These are phyloP conservation scores for Aspergillus melleus DNA, from an alignment of 2,329 filamentous ascomycete species.

Conservation along the genomic window DNA sequence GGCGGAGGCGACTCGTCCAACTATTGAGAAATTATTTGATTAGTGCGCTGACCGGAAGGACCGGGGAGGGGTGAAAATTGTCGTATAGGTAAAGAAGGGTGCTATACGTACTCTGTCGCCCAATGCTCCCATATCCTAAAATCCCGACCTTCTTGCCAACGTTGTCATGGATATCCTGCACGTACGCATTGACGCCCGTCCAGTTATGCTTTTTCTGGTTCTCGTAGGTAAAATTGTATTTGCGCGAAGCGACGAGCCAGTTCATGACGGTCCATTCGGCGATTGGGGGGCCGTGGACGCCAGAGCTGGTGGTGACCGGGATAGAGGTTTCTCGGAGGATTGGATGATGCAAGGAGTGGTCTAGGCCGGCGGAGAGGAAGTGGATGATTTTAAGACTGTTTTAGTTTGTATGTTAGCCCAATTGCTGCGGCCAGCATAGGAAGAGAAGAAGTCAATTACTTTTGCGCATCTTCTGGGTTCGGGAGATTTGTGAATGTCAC, in stretches of 20 bases:
- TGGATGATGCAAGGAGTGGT: constrained; percentile 54
- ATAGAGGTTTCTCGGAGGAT: constrained; percentile 55
- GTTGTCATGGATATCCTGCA: constrained; percentile 47
- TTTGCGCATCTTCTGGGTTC: constrained; percentile 26
- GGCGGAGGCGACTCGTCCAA: constrained; percentile 59
- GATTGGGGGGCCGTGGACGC: constrained; percentile 65
- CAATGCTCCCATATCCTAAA: constrained; percentile 63
- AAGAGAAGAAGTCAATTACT: constrained; percentile 17
- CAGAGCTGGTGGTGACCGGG: constrained; percentile 54
- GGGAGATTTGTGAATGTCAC: constrained; percentile 29
- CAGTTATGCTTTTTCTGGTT: constrained; percentile 59
- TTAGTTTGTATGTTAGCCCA: constrained; percentile 6
- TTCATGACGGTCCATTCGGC: constrained; percentile 68
- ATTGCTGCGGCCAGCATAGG: background rate
- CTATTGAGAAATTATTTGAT: constrained; percentile 29
- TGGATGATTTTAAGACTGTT: constrained; percentile 53
- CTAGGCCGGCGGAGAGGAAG: constrained; percentile 58
- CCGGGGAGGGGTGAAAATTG: no score
- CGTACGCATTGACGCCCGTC: constrained; percentile 30
- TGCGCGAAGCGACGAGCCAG: constrained; percentile 57
- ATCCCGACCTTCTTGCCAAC: constrained; percentile 62
- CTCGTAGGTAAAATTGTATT: constrained; percentile 56
- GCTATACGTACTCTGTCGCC: constrained; percentile 53
- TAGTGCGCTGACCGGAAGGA: no score
- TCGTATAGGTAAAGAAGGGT: background rate